phyloP scores from a whole-genome alignment of 164 flowering plant genomes.

The Saururus chinensis region DNA sequence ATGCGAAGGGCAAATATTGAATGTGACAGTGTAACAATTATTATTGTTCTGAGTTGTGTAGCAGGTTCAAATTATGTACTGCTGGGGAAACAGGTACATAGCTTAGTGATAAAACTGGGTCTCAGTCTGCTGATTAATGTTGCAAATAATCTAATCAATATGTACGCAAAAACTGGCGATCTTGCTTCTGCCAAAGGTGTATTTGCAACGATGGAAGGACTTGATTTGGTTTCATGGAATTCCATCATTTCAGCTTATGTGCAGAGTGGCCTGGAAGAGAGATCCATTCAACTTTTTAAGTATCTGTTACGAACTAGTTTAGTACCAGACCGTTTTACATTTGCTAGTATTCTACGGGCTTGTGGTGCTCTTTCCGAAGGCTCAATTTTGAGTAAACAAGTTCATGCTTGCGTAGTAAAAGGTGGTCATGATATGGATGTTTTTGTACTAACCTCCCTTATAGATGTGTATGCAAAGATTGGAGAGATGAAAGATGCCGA shows the following conservation, averaged over 20 bases:
- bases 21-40: slow-evolving; percentile 31
- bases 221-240: slow-evolving; percentile 55
- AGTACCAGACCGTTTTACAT: slow-evolving; percentile 38
- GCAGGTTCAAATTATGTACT: slow-evolving; percentile 14
- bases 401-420: slow-evolving; percentile 44
- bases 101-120: slow-evolving; percentile 27
- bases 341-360: slow-evolving; percentile 44
- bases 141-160: slow-evolving; percentile 40
- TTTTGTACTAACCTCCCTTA: slow-evolving; percentile 42
- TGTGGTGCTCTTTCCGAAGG: slow-evolving; percentile 25
- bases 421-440: slow-evolving; percentile 19
- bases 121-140: slow-evolving; percentile 20
- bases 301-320: slow-evolving; percentile 21
- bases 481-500: slow-evolving; percentile 38
- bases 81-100: slow-evolving; percentile 38
- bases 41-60: slow-evolving; percentile 27
- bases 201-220: slow-evolving; percentile 27
- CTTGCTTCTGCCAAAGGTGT: slow-evolving; percentile 18
- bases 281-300: slow-evolving; percentile 21
- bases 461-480: slow-evolving; percentile 38
- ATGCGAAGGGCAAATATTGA: slow-evolving; percentile 19
- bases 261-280: too few relatives aligned
- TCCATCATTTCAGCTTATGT: slow-evolving; percentile 41
- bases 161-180: slow-evolving; percentile 34
- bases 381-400: slow-evolving; percentile 26